These are phyloP conservation scores for Scytalidium lignicola DNA, from an alignment of 2,329 filamentous ascomycete species.

Conservation along the genomic window DNA sequence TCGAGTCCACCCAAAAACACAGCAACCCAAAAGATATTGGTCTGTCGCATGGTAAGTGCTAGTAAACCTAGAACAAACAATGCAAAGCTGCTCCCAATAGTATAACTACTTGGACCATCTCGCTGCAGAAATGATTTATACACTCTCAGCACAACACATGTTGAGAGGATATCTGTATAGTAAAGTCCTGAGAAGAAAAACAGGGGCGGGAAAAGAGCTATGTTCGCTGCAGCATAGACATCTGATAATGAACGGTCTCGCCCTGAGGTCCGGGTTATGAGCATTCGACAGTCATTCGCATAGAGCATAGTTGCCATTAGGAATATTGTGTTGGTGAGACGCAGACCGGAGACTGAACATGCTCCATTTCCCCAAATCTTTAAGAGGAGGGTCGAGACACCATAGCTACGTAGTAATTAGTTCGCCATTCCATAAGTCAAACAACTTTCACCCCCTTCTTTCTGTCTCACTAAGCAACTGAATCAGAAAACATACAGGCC, in stretches of 20 bases:
- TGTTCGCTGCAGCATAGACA: slow-evolving; percentile 63
- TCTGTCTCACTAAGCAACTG: not conserved
- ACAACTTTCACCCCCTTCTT: not conserved
- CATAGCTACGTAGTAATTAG: slow-evolving; percentile 35
- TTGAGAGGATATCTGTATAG: slow-evolving; percentile 88
- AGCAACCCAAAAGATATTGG: slow-evolving; percentile 94
- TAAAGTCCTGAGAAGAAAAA: slow-evolving; percentile 97
- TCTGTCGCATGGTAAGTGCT: slow-evolving; percentile 78
- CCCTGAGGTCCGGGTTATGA: slow-evolving; percentile 11
- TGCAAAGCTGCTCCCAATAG: slow-evolving; percentile 19
- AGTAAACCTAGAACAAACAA: slow-evolving; percentile 51
- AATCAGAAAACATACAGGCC: slow-evolving; percentile 58
- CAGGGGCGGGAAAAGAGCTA: slow-evolving; percentile 78
- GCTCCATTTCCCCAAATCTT: slow-evolving; percentile 24
- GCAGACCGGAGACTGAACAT: slow-evolving; percentile 40
- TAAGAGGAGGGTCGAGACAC: slow-evolving; percentile 38
- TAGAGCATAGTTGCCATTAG: slow-evolving; percentile 35
- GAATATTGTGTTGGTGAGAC: slow-evolving; percentile 43
- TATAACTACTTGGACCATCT: slow-evolving; percentile 8
- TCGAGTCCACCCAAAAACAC: slow-evolving; percentile 66
- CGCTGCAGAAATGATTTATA: slow-evolving; percentile 53
- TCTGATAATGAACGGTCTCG: not conserved
- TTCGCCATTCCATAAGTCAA: too few relatives aligned
- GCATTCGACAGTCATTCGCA: slow-evolving; percentile 18
- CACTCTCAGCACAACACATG: slow-evolving; percentile 65